Conservation (phyloP, 352 stramenopile species). For the Phytophthora pisi region DNA sequence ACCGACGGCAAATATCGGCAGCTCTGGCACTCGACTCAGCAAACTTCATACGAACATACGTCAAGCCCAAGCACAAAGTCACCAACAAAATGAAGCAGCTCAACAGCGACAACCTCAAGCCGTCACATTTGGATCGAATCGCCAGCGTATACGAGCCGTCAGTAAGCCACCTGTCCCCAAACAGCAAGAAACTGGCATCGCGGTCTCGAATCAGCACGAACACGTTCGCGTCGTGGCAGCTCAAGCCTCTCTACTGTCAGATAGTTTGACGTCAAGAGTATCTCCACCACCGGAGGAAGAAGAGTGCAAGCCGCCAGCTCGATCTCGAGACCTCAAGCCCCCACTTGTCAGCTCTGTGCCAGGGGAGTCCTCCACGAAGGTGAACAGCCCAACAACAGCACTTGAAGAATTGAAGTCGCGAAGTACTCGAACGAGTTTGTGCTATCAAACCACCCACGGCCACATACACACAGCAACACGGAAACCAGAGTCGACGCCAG, state of each 20-base stretch:
- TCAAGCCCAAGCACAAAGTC: constrained; percentile 32
- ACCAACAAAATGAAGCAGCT: constrained; percentile 6
- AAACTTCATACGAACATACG: constrained; percentile 53
- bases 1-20: constrained; percentile 2
- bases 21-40: constrained; percentile 37
- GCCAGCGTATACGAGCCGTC: constrained; percentile 45
- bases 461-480: background rate
- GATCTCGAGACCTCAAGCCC: background rate
- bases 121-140: constrained; percentile 56
- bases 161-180: constrained; percentile 70
- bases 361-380: background rate
- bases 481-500: background rate
- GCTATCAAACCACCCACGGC: background rate
- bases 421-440: constrained; percentile 26
- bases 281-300: constrained; percentile 18
- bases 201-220: constrained; percentile 31
- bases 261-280: constrained; percentile 28
- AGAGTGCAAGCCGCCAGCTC: constrained; percentile 1
- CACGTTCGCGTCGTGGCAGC: constrained; percentile 35
- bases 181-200: constrained; percentile 23
- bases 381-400: background rate
- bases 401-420: background rate
- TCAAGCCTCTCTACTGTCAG: constrained; percentile 23
- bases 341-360: background rate
- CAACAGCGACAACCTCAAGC: constrained; percentile 9